Conservation (phyloP, 1,284 basidiomycete genomes). For the Retiboletus flavoniger region DNA sequence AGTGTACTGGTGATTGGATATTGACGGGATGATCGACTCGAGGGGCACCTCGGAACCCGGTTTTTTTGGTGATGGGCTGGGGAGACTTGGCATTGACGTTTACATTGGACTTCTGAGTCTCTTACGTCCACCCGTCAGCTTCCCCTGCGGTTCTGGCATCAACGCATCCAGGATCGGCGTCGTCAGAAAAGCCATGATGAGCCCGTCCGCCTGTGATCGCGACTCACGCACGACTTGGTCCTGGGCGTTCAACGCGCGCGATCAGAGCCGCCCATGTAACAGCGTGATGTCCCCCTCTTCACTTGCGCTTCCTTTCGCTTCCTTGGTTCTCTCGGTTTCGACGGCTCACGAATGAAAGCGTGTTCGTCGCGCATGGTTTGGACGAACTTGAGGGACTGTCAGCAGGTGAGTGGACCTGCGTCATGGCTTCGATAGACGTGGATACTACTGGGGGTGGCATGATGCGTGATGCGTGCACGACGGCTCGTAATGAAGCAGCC, state of each 20-base stretch:
- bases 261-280: conserved; percentile 45
- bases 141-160: no score
- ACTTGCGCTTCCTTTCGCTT: no score
- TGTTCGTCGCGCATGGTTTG: conserved; percentile 69
- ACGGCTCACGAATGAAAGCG: conserved; percentile 51
- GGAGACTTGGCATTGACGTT: conserved; percentile 2
- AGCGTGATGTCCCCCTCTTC: no score
- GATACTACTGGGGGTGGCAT: conserved; percentile 65
- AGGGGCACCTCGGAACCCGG: conserved; percentile 78
- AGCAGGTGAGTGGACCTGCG: conserved; percentile 59
- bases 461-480: conserved; percentile 66
- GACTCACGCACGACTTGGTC: conserved; percentile 30
- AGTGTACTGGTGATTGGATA: conserved; percentile 82
- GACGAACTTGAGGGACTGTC: conserved; percentile 70
- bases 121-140: no score
- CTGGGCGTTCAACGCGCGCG: conserved; percentile 37
- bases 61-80: conserved; percentile 38
- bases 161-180: no score
- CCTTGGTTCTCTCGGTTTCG: conserved; percentile 44
- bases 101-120: no score
- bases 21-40: conserved; percentile 84
- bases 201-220: conserved; percentile 35
- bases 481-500: conserved; percentile 61
- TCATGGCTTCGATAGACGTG: conserved; percentile 66
- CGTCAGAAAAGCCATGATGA: background rate